Evolutionary conservation across 352 stramenopile genomes (phyloP).

Genomic region (Globisporangium splendens): DNA sequence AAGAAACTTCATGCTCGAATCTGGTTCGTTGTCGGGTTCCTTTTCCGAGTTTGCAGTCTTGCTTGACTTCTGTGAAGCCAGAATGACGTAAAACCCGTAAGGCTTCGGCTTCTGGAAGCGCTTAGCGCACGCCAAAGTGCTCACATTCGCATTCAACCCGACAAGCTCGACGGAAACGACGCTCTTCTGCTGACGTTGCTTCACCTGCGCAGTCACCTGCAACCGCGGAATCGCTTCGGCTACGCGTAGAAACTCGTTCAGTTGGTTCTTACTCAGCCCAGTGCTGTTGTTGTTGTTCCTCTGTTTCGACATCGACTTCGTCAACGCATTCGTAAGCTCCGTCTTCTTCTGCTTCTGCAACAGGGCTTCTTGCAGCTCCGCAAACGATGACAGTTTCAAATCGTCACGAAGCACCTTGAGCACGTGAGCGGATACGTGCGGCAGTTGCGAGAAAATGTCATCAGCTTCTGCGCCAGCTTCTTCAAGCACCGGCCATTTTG

Average conservation of each 20-base stretch:
- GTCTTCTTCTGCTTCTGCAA: conserved; percentile 25
- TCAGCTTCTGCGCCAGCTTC: neutral
- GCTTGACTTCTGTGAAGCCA: conserved; percentile 19
- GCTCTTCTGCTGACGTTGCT: conserved; percentile 20
- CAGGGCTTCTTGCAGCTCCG: conserved; percentile 32
- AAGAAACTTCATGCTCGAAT: conserved; percentile 24
- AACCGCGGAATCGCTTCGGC: conserved; percentile 44
- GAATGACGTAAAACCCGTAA: conserved; percentile 71
- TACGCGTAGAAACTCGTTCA: conserved; percentile 42
- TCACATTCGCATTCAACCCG: conserved; percentile 23
- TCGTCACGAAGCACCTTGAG: conserved; percentile 26
- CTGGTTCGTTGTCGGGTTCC: neutral
- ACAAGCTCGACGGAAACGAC: conserved; percentile 39
- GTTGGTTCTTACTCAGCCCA: conserved; percentile 25
- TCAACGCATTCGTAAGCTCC: conserved; percentile 30
- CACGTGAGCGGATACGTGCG: conserved; percentile 30
- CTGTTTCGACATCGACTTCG: conserved; percentile 17
- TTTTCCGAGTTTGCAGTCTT: neutral
- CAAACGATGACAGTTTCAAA: conserved; percentile 24
- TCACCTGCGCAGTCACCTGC: conserved; percentile 20
- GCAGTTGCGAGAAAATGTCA: conserved; percentile 41
- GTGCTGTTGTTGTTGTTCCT: conserved; percentile 7
- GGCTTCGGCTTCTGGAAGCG: conserved; percentile 61
- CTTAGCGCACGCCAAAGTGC: conserved; percentile 30
- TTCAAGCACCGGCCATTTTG: conserved; percentile 35